Base-by-base conservation (phyloP, 164 flowering plant species). In the grape (Vitis vinifera) region DNA sequence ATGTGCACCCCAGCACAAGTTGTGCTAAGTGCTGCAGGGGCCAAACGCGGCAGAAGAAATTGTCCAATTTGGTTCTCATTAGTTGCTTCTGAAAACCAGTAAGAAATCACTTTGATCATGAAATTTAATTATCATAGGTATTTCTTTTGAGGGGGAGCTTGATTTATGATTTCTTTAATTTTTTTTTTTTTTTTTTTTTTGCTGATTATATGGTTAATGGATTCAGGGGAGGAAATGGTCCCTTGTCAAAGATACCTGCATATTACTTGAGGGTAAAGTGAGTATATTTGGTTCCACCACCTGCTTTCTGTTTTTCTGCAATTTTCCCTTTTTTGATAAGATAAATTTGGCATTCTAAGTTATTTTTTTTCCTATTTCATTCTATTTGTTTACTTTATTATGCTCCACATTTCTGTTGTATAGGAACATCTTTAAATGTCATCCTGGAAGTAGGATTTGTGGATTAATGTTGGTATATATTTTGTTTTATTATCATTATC, bases 21-120 rank as follows among this genome's bases (percentile, higher is more conserved):
- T 51, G 73, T 91, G 76, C 69, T 90, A 37, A 87, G 84, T 86
- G 87, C 84, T 66, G 29, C 73, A 51, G 68, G 80, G 51, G 69
- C 70, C 30, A 89, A 73, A 75, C 62, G 59, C 16, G 77, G 80
- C 59, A 76, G 85, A 77, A 82, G 84, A 82, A 63, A 66, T 69
- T 27, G 75, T 80, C 94, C 97, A 23, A 77, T 96, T 80, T 96
- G 99, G 98, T 96, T 92, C 78, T 85, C 93, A 0, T 71, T 96
- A 44, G 83, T 88, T 72, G 91, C 97, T 64, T 83, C 93, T 53
- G 85, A 85, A 60, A 87, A 93, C 62, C 91, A 85, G 99, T 96
- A 79, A 85, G 96, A 68, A 74, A 51, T 61, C 66, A 15, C 53
- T 50, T 59, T 55, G 29, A 47, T 59, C 63, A 37, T 68, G 1